These are phyloP conservation scores for Musa beccarii DNA, from an alignment of 176 grass and related monocot genomes.

Conservation along the genomic window DNA sequence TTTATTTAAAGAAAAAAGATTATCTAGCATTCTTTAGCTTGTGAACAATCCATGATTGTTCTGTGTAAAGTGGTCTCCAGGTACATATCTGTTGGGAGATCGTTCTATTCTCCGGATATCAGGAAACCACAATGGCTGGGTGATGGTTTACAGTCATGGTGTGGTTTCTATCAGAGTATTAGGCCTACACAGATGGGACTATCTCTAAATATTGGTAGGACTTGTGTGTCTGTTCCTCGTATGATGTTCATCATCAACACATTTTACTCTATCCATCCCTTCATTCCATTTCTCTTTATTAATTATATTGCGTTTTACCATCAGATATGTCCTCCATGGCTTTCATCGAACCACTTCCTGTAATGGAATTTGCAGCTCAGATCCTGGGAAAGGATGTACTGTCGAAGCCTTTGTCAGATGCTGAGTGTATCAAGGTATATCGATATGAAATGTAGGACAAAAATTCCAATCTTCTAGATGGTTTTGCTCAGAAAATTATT, in stretches of 20 bases:
- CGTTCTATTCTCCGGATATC: conserved; percentile 53
- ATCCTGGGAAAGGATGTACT: conserved; percentile 29
- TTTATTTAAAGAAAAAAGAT: background rate
- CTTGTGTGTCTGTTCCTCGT: background rate
- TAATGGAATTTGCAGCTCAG: conserved; percentile 30
- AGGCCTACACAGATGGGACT: conserved; percentile 55
- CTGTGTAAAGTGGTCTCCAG: background rate
- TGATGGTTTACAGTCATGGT: conserved; percentile 40
- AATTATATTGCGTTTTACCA: background rate
- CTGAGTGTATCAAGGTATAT: conserved; percentile 35
- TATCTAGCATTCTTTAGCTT: background rate
- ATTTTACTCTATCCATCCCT: background rate
- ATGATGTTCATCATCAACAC: too few relatives aligned
- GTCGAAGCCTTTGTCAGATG: conserved; percentile 14
- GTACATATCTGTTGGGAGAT: conserved; percentile 40
- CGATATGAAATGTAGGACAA: too few relatives aligned
- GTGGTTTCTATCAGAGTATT: conserved; percentile 73
- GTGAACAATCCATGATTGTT: background rate
- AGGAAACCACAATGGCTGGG: background rate
- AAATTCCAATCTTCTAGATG: background rate
- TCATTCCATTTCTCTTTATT: background rate
- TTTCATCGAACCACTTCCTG: conserved; percentile 33
- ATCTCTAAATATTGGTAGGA: conserved; percentile 47
- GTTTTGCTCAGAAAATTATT: too few relatives aligned
- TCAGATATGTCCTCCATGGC: conserved; percentile 48